A percentile compares a stretch with the other conserved stretches of the same genome.
Conservation (phyloP, 495 filamentous ascomycete genomes). For the Tuber melanosporum region DNA sequence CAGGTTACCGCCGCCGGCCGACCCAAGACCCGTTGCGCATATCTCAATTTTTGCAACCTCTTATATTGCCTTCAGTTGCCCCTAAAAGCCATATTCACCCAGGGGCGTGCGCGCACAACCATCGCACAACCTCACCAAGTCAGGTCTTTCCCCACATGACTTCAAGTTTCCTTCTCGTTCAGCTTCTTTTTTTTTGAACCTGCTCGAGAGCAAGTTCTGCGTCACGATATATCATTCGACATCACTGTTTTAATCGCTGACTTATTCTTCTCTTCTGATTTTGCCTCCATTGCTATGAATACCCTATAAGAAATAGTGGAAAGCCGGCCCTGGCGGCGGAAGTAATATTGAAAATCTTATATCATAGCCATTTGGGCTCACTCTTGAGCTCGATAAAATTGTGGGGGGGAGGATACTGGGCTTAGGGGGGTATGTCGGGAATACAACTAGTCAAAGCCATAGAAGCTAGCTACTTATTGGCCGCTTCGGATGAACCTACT, state of each 20-base stretch:
- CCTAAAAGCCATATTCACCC: background rate
- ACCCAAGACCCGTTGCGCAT: no score
- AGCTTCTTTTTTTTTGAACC: background rate
- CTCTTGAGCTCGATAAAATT: background rate
- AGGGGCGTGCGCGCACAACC: background rate
- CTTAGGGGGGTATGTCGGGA: no score
- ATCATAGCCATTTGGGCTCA: background rate
- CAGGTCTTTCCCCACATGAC: background rate
- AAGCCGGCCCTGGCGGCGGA: rapidly evolving
- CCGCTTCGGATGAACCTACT: background rate
- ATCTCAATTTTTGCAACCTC: background rate
- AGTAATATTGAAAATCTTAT: background rate
- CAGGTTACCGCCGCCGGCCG: no score
- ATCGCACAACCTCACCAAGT: background rate
- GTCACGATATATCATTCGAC: background rate
- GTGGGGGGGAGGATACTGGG: no score
- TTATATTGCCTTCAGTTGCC: background rate
- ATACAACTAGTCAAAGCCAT: no score
- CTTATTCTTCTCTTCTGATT: background rate
- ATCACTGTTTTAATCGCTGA: background rate
- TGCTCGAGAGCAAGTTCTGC: background rate
- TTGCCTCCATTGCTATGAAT: background rate
- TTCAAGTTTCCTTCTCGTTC: background rate
- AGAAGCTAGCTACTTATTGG: background rate
- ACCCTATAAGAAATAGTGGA: background rate